Evolutionary conservation across 345 rosid genomes (phyloP).

Genomic region (Salix dunnii): DNA sequence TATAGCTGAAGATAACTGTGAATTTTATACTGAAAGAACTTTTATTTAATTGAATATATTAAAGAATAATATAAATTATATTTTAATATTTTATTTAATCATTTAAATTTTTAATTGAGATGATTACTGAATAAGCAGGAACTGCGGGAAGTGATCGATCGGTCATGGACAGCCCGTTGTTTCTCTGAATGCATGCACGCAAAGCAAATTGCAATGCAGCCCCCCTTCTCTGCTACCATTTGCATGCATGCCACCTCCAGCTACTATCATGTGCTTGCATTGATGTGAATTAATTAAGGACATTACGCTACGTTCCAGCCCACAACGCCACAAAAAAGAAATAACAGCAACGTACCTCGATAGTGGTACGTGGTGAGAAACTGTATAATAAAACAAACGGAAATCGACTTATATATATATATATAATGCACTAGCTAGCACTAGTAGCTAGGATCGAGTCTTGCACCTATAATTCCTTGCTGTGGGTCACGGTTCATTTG

Average conservation of each 20-base stretch:
- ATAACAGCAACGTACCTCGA: not conserved
- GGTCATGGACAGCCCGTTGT: conserved; percentile 10
- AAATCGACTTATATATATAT: not conserved
- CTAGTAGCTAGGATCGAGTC: too few relatives aligned
- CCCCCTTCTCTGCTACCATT: conserved; percentile 1
- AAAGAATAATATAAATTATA: too few relatives aligned
- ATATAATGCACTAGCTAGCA: not conserved
- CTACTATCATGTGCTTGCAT: conserved; percentile 42
- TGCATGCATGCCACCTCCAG: conserved; percentile 39
- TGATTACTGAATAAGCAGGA: too few relatives aligned
- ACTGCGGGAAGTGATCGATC: not conserved
- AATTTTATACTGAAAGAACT: too few relatives aligned
- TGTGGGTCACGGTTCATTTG: conserved; percentile 2
- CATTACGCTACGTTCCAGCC: too few relatives aligned
- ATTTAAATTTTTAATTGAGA: too few relatives aligned
- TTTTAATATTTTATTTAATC: too few relatives aligned
- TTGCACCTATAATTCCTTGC: not conserved
- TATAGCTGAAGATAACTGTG: not conserved
- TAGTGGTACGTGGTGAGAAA: not conserved
- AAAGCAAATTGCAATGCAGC: not conserved
- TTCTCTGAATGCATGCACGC: conserved; percentile 14
- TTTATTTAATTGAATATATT: too few relatives aligned
- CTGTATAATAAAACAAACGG: not conserved
- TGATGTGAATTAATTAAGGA: conserved; percentile 13
- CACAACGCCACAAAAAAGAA: not conserved